These are phyloP conservation scores for Betula pendula DNA, from an alignment of 306 rosid species.

Conservation along the genomic window DNA sequence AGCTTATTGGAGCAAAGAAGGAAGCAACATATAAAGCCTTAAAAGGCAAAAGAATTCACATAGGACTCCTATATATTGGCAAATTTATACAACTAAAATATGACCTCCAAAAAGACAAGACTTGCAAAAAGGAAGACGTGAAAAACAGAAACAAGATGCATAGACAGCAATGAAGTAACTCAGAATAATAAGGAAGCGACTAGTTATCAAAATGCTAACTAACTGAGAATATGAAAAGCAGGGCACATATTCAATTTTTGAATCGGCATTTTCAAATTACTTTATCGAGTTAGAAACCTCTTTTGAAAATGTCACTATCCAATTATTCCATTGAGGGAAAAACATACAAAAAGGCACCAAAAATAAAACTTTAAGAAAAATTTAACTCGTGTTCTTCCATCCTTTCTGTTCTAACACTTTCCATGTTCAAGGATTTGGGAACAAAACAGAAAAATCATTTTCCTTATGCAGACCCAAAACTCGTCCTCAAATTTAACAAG, in stretches of 20 bases:
- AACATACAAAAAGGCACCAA: not conserved
- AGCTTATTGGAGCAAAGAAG: conserved; percentile 25
- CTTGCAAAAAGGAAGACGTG: not conserved
- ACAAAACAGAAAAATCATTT: not conserved
- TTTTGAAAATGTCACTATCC: not conserved
- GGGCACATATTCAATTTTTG: conserved; percentile 10
- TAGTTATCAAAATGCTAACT: not conserved
- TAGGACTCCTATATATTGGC: not conserved
- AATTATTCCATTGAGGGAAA: not conserved
- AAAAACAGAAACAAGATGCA: conserved; percentile 12
- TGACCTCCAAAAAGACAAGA: not conserved
- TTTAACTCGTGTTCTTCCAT: not conserved
- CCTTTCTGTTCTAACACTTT: too few relatives aligned
- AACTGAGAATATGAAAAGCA: not conserved
- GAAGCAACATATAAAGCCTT: conserved; percentile 5
- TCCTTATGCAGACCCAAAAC: not conserved
- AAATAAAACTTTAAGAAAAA: not conserved
- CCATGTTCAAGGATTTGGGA: not conserved
- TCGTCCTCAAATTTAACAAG: not conserved
- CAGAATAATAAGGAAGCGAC: not conserved
- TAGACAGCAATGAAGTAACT: not conserved
- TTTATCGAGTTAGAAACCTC: not conserved
- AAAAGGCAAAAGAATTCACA: not conserved
- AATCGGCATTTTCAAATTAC: conserved; percentile 4
- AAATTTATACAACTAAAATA: conserved; percentile 6